phyloP scores from a whole-genome alignment of 805 yeast genomes.

The Wickerhamiella kurtzmanii region DNA sequence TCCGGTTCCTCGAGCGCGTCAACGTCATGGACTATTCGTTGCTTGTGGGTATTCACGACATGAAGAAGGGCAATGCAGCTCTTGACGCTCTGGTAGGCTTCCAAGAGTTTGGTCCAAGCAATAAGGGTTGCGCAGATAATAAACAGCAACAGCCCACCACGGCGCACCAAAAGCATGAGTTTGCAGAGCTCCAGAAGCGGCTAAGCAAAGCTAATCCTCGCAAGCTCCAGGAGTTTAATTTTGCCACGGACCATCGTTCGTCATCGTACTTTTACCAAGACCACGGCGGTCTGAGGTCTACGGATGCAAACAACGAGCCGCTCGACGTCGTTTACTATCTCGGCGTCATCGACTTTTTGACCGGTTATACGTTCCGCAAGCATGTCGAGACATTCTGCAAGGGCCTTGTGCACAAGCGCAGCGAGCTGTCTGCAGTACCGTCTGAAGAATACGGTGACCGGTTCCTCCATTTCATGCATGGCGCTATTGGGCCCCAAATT shows the following conservation, averaged over 20 bases:
- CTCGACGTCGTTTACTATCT: conserved; percentile 63
- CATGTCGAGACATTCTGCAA: conserved; percentile 78
- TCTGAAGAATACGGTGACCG: conserved; percentile 83
- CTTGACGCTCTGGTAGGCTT: conserved; percentile 15
- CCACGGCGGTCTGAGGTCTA: conserved; percentile 74
- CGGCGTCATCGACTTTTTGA: conserved; percentile 89
- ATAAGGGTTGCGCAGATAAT: conserved; percentile 7
- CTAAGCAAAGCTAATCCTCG: conserved; percentile 25
- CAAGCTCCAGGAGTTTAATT: conserved; percentile 23
- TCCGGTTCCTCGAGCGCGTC: conserved; percentile 50
- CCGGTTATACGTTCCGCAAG: conserved; percentile 46
- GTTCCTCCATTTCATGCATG: conserved; percentile 52
- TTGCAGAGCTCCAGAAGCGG: conserved; percentile 24
- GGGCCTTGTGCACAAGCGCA: conserved; percentile 51
- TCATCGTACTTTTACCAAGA: conserved; percentile 54
- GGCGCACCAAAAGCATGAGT: conserved; percentile 17
- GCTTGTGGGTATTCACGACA: conserved; percentile 75
- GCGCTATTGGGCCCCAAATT: conserved; percentile 18
- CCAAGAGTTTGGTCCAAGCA: conserved; percentile 19
- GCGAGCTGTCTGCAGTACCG: conserved; percentile 76
- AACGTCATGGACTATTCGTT: conserved; percentile 95
- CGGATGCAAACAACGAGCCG: conserved; percentile 50
- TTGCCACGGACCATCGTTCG: conserved; percentile 21
- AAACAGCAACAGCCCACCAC: background rate
- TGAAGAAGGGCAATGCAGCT: conserved; percentile 40